A percentile compares a stretch with the other conserved stretches of the same genome.
phyloP scores from a whole-genome alignment of 352 stramenopile species.

The Thalassiosira hispida region DNA sequence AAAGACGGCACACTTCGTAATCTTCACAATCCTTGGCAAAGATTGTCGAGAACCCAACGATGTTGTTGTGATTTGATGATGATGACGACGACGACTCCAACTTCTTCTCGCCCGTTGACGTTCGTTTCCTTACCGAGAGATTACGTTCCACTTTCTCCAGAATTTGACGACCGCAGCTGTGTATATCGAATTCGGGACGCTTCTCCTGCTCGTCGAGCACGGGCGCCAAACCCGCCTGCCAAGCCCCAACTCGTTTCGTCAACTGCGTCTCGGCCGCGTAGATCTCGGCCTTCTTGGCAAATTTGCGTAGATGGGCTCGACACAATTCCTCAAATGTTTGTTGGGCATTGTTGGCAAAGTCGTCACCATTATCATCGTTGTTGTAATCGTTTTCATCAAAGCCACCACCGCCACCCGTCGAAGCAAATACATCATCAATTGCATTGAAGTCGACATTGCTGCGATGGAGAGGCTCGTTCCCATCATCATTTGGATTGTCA shows the following conservation, averaged over 20 bases:
- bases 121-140: constrained; percentile 33
- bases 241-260: constrained; percentile 71
- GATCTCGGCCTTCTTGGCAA: constrained; percentile 76
- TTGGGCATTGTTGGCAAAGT: constrained; percentile 20
- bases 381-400: constrained; percentile 31
- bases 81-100: constrained; percentile 21
- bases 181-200: constrained; percentile 80
- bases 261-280: constrained; percentile 78
- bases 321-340: constrained; percentile 85
- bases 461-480: constrained; percentile 39
- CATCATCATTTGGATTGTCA: constrained; percentile 20
- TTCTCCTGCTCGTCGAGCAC: constrained; percentile 79
- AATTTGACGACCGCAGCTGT: constrained; percentile 50
- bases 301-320: constrained; percentile 74
- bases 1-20: constrained; percentile 83
- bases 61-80: constrained; percentile 15
- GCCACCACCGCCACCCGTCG: not conserved
- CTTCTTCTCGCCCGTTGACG: constrained; percentile 42
- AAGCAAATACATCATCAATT: constrained; percentile 52
- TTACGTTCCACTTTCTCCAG: constrained; percentile 40
- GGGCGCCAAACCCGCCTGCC: constrained; percentile 71
- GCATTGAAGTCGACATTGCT: constrained; percentile 57
- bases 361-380: constrained; percentile 17
- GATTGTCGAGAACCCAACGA: constrained; percentile 49
- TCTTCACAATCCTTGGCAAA: constrained; percentile 51